Conservation (phyloP, 2,329 filamentous ascomycete species). For the Cyclaneusma minus region DNA sequence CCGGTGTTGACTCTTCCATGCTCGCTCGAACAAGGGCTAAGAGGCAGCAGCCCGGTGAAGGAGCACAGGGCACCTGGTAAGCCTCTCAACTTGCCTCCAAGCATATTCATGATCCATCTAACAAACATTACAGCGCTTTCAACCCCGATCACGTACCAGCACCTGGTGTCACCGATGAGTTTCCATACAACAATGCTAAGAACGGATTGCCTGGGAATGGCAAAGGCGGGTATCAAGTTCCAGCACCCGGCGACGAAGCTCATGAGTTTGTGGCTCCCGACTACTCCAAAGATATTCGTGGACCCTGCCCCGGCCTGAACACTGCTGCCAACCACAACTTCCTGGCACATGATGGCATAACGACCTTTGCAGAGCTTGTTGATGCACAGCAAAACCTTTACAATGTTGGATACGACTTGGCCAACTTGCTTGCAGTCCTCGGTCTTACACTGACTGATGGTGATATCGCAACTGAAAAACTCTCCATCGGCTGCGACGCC, state of each 20-base stretch:
- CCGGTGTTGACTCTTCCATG: conserved; percentile 21
- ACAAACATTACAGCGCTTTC: conserved; percentile 23
- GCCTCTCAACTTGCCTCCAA: conserved; percentile 10
- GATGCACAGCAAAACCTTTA: conserved; percentile 22
- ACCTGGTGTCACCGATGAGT: conserved; percentile 18
- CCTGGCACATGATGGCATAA: conserved; percentile 22
- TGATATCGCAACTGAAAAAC: conserved; percentile 25
- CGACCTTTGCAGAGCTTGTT: conserved; percentile 14
- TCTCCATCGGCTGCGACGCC: conserved; percentile 25
- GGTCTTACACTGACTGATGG: conserved; percentile 25
- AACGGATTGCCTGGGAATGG: conserved; percentile 25
- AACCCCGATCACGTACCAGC: conserved; percentile 23
- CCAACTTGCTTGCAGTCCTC: conserved; percentile 21
- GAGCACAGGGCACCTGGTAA: conserved; percentile 8
- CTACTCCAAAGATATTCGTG: conserved; percentile 23
- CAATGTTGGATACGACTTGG: conserved; percentile 23
- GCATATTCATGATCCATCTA: no score
- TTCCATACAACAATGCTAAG: conserved; percentile 26
- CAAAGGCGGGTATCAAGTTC: conserved; percentile 26
- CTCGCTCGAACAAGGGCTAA: conserved; percentile 13
- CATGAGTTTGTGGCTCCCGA: conserved; percentile 21
- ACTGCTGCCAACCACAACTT: conserved; percentile 25
- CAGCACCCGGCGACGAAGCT: conserved; percentile 23
- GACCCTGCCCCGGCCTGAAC: conserved; percentile 25
- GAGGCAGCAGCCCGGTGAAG: conserved; percentile 17